A percentile compares a stretch with the other conserved stretches of the same genome.
Conservation (phyloP, 1,139 yeast species). For the Pichiaceae sp. region DNA sequence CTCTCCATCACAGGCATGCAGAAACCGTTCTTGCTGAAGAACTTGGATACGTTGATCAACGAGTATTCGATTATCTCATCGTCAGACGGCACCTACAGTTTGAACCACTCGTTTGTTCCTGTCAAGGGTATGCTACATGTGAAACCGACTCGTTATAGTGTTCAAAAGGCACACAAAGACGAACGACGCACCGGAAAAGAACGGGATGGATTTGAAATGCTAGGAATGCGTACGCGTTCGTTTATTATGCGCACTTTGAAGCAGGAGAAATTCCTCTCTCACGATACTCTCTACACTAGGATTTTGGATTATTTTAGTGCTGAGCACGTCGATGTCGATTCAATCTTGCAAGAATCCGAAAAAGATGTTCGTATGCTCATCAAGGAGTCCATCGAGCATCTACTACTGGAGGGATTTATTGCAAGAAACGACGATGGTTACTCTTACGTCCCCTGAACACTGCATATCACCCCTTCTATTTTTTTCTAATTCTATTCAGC, state of each 20-base stretch:
- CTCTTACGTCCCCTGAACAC: not conserved
- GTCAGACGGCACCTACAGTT: conserved; percentile 1
- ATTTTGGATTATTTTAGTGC: not conserved
- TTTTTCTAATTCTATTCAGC: no score
- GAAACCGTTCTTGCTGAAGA: conserved; percentile 6
- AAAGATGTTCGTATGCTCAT: not conserved
- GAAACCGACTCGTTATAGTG: not conserved
- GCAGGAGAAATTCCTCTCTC: not conserved
- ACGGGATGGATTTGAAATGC: conserved; percentile 1
- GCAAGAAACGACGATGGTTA: not conserved
- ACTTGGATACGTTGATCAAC: conserved; percentile 6
- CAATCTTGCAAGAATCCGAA: not conserved
- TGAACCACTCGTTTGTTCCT: conserved; percentile 1
- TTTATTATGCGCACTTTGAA: conserved; percentile 1
- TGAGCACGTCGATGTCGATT: not conserved
- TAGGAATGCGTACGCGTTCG: conserved; percentile 1
- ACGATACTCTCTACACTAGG: not conserved
- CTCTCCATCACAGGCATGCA: conserved; percentile 12
- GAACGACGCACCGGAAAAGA: conserved; percentile 1
- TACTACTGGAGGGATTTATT: not conserved
- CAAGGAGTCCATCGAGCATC: not conserved
- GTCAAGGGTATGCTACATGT: not conserved
- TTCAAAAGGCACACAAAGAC: not conserved
- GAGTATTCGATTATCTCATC: conserved; percentile 1
- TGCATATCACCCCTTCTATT: no score